phyloP scores from a whole-genome alignment of 2,329 filamentous ascomycete genomes.

The Trichocomaceae sp. region DNA sequence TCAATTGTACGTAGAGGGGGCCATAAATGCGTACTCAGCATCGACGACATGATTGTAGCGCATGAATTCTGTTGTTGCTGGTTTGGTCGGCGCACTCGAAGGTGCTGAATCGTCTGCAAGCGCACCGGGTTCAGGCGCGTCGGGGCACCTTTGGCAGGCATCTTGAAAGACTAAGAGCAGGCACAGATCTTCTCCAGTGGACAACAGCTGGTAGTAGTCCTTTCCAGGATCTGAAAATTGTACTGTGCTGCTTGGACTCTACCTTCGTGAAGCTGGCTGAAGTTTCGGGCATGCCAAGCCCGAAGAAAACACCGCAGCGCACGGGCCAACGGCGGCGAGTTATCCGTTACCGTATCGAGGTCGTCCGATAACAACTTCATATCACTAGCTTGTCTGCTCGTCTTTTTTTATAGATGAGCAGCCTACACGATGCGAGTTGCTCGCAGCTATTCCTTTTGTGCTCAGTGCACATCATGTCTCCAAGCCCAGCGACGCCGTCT shows the following conservation, averaged over 20 bases:
- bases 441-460: slow-evolving; percentile 1
- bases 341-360: neutral
- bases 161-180: slow-evolving; percentile 18
- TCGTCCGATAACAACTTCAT: neutral
- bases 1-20: neutral
- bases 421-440: slow-evolving; percentile 4
- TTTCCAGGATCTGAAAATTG: too few relatives aligned
- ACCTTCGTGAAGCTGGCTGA: neutral
- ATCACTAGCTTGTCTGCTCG: neutral
- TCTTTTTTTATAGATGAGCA: neutral
- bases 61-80: slow-evolving; percentile 58
- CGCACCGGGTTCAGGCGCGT: slow-evolving; percentile 41
- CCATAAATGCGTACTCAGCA: slow-evolving; percentile 50
- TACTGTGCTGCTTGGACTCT: neutral
- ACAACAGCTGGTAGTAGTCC: neutral
- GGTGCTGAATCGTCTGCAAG: slow-evolving; percentile 45
- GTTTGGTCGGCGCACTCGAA: slow-evolving; percentile 60
- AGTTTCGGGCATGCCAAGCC: slow-evolving; percentile 8
- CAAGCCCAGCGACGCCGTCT: neutral
- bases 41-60: slow-evolving; percentile 58
- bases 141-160: slow-evolving; percentile 40
- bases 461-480: slow-evolving; percentile 3
- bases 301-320: slow-evolving; percentile 3
- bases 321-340: neutral
- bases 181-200: neutral